Conservation (phyloP, 1,284 basidiomycete species). For the Mrakiaceae sp. region DNA sequence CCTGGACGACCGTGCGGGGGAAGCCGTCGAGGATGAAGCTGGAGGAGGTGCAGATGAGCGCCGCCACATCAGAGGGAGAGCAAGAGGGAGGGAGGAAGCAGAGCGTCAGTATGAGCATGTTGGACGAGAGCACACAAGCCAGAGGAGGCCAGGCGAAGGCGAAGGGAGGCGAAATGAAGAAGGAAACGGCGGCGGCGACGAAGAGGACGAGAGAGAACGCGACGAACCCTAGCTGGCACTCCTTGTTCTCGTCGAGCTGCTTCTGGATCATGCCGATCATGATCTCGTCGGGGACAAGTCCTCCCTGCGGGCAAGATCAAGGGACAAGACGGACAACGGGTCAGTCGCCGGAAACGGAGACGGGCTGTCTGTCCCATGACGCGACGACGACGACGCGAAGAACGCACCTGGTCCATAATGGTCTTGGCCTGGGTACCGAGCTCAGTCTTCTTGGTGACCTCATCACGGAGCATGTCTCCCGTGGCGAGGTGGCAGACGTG, state of each 20-base stretch:
- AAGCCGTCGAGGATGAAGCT: slow-evolving; percentile 98
- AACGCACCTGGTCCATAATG: slow-evolving; percentile 63
- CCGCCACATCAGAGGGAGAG: not conserved
- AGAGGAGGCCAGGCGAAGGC: not conserved
- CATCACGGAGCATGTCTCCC: slow-evolving; percentile 94
- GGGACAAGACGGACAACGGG: not conserved
- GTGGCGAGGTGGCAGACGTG: slow-evolving; percentile 97
- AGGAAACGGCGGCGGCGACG: not conserved
- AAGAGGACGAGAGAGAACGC: slow-evolving; percentile 8
- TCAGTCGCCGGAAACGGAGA: not conserved
- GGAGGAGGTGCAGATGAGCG: slow-evolving; percentile 1
- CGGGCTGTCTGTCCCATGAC: not conserved
- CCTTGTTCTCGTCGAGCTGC: slow-evolving; percentile 85
- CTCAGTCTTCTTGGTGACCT: slow-evolving; percentile 75
- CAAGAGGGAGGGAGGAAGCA: not conserved
- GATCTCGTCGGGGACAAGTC: slow-evolving; percentile 89
- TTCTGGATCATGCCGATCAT: slow-evolving; percentile 97
- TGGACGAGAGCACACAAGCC: not conserved
- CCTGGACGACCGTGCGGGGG: slow-evolving; percentile 95
- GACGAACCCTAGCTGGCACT: slow-evolving; percentile 84
- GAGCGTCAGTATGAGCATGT: not conserved
- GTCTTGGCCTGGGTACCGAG: slow-evolving; percentile 90
- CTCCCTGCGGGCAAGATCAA: slow-evolving; percentile 44
- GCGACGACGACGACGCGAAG: not conserved
- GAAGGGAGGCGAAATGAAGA: not conserved